Evolutionary conservation across 345 rosid genomes (phyloP), one percentile per base, ranked within the genome.

Genomic region (Firmiana major): DNA sequence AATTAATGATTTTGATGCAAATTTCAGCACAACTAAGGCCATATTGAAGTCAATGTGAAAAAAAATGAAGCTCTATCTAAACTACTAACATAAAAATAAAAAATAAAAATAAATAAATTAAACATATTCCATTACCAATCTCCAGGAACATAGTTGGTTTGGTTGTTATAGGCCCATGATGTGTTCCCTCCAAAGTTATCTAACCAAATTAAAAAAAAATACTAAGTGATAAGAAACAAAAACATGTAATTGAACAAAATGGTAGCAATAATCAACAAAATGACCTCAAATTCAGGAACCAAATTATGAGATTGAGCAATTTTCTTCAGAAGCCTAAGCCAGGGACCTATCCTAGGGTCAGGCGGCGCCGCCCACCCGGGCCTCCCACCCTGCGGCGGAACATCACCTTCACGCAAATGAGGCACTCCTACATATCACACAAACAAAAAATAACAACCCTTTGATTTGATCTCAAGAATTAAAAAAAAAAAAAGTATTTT

Each of bases 201-300:
- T 94, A 86, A 8, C 43, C 40, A 75, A 42, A 80, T 21, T 57
- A 64, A 74, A 65, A 51, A 62, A 78, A 21, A 54, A 2, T 3
- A 70, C 15, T 45, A 3, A 9, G 8, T 46, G 7, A 15, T 9
- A 9, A 49, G 7, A 73, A 54, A 38, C 4, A 12, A 42, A 51
- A 77, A 75, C 24, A 31, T 34, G 8, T 10, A 74, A 21, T 19
- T 49, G 19, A 4, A 38, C 26, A 57, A 71, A 28, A 53, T 53
- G 40, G 76, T 57, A 73, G 21, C 16, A 73, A 74, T 43, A 26
- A 40, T 51, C 45, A 77, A 57, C 9, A 43, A 19, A 76, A 31
- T 21, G n/a, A 90, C 99, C 96, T 95, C 99, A 84, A 95, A 95
- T 79, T 95, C 99, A 83, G 98, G 98, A 84, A 91, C 88, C 79